phyloP scores from a whole-genome alignment of 1,284 basidiomycete genomes.

The Laetiporus sulphureus region DNA sequence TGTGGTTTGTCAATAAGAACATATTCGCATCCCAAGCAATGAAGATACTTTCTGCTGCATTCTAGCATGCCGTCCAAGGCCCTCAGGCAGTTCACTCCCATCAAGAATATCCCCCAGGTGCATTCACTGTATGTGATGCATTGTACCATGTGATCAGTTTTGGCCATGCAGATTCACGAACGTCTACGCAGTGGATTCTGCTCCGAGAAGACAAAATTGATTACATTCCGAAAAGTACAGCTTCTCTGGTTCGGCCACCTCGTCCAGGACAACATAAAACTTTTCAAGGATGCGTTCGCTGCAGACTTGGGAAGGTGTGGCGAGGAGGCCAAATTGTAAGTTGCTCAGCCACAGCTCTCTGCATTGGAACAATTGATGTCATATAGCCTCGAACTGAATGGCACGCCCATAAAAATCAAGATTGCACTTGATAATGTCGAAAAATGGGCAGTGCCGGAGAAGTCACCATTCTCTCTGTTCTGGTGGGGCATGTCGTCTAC shows the following conservation, averaged over 20 bases:
- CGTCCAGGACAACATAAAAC: slow-evolving; percentile 55
- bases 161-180: slow-evolving; percentile 41
- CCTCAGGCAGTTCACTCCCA: too few species aligned
- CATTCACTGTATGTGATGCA: too few species aligned
- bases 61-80: too few species aligned
- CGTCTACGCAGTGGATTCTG: slow-evolving; percentile 45
- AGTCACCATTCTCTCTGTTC: slow-evolving; percentile 39
- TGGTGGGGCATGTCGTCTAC: slow-evolving; percentile 49
- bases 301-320: slow-evolving; percentile 52
- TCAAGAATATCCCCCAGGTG: too few species aligned
- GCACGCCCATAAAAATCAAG: slow-evolving; percentile 51
- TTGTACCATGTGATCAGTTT: too few species aligned
- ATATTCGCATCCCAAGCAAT: too few species aligned
- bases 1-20: too few species aligned
- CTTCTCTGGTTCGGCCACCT: slow-evolving; percentile 61
- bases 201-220: slow-evolving; percentile 51
- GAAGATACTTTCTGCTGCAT: too few species aligned
- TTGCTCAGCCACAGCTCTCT: neutral
- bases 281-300: slow-evolving; percentile 48
- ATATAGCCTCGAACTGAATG: slow-evolving; percentile 49
- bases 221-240: slow-evolving; percentile 61
- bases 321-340: slow-evolving; percentile 50
- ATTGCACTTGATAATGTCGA: slow-evolving; percentile 63
- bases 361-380: neutral
- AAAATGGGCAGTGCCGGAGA: slow-evolving; percentile 72